Evolutionary conservation across 306 rosid genomes (phyloP), one percentile per base, ranked within the genome.

Genomic region (Pachyrhizus erosus): DNA sequence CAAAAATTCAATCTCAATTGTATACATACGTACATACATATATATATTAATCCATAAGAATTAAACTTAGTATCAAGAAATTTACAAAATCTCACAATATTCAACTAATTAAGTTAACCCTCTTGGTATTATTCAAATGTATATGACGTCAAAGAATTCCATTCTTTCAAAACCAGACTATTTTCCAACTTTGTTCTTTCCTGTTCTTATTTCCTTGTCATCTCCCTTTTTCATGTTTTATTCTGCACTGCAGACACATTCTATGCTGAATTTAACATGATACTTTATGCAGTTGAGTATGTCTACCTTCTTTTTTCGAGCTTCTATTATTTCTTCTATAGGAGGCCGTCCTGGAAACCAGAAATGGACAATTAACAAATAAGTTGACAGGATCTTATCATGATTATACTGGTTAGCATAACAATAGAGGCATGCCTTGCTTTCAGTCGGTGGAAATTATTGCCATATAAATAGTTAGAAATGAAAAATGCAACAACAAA

Each of bases 291-390:
- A 39, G 51, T 66, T 78, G 57, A 40, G 20, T 68, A 40, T 64
- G 73, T 65, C 13, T 83, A 92, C 98, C 99, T 96, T 96, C 83
- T 86, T 89, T 82, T 71, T 86, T 64, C 94, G 91, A 40, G 85
- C 83, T 64, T 87, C 89, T 83, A 96, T 65, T 85, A 96, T 87
- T 78, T 93, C 92, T 79, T 91, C 94, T 1, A 96, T 80, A 23
- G 99, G 89, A 0, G 91, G 96, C 48, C 98, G 89, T 48, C 99
- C 99, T 96, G 85, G 76, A 81, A 82, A 83, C 21, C 37, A 80
- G 54, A 75, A 71, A 45, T 51, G 15, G 27, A 31, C 39, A 76
- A 75, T 51, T 43, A 48, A 65, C 7, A 37, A n/a, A 26, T 33
- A 15, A 46, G 37, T 33, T 45, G 26, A 78, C 29, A 66, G 20